Evolutionary conservation across 2,329 filamentous ascomycete genomes (phyloP), one percentile per base, ranked within the genome.

Genomic region (Colletotrichum sp.): DNA sequence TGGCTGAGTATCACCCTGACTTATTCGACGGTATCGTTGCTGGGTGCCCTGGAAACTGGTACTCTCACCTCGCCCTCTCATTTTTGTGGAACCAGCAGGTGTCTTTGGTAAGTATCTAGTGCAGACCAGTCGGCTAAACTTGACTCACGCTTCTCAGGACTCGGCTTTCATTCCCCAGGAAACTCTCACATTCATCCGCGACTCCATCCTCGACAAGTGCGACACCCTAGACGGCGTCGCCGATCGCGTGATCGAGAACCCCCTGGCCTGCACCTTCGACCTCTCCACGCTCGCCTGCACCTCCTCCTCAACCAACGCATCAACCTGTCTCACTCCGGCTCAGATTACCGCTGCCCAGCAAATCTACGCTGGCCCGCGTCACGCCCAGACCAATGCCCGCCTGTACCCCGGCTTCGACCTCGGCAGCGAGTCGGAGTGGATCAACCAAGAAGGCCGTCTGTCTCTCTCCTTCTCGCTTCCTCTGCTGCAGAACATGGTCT

Each of bases 31-130:
- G 69, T 0, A 72, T 75, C 7, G 39, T 36, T 0, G 69, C 72
- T 1, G 72, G 72, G 15, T 72, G 72, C 15, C 72, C 69, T 7
- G 72, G 72, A 1, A 72, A 72, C n/a, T 75, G 72, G 69, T 75
- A 72, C 26, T 75, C 69, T 8, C 72, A 72, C 28, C 69, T 75
- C 5, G 72, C 69, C 0, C 57, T 75, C 6, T 72, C 69, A 2
- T 75, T 75, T 2, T 39, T 75, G 18, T 72, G 72, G 72, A 75
- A 72, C 16, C 72, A 72, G 32, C 72, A 75, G 12, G 69, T 36
- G 3, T 57, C 63, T 3, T 13, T 28, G 8, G 72, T 72, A 30
- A 63, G 72, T 63, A 30, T 2, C 12, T 5, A 8, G 3, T 30
- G 2, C 18, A 0, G 2, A 3, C 6, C n/a, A 21, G n/a, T 13